Base-by-base conservation (phyloP, 116 monocot species). In the Phalaenopsis hybrid region DNA sequence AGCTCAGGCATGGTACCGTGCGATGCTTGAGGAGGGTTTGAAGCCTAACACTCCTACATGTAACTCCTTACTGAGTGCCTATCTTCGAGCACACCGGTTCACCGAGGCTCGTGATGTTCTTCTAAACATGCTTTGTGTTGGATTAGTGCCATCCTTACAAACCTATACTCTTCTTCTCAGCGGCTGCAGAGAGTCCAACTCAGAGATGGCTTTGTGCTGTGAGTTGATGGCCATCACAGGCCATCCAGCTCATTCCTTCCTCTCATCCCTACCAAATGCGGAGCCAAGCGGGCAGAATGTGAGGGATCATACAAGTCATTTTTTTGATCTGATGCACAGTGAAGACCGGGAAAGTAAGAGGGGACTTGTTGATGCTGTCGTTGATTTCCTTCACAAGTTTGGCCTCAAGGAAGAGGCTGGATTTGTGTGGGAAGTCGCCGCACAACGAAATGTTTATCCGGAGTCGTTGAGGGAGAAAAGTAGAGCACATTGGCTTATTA, bases 301-400 rank as follows among this genome's bases (percentile, higher is more conserved):
- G 8, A 90, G 86, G 86, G 75, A 84, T 44, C 99, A 99, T 75
- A 88, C 92, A 0, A 59, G 84, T 58, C 75, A 72, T 79, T 99
- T 99, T 85, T 80, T 99, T 45, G 93, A 95, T 70, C 16, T 93
- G 81, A 92, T 99, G 88, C 95, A 92, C 80, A 90, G 88, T 65
- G 95, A 99, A 77, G 95, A 99, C 68, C 85, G 99, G 79, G 99
- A 99, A 83, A 93, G 99, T 74, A 99, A 95, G 85, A 86, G 99
- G 81, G 99, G 95, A 20, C 73, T 99, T 34, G 83, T 95, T 69
- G 99, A 99, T 87, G 92, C 95, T 72, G 87, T 99, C 5, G 84
- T 95, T 50, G 92, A 99, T 87, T 99, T 99, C 82, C 93, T 99
- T 74, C 93, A 99, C 75, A 93, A 93, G 80, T 89, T 93, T 0